Evolutionary conservation across 2,329 filamentous ascomycete genomes (phyloP), one percentile per base, ranked within the genome.

Genomic region (Rasamsonia emersonii): DNA sequence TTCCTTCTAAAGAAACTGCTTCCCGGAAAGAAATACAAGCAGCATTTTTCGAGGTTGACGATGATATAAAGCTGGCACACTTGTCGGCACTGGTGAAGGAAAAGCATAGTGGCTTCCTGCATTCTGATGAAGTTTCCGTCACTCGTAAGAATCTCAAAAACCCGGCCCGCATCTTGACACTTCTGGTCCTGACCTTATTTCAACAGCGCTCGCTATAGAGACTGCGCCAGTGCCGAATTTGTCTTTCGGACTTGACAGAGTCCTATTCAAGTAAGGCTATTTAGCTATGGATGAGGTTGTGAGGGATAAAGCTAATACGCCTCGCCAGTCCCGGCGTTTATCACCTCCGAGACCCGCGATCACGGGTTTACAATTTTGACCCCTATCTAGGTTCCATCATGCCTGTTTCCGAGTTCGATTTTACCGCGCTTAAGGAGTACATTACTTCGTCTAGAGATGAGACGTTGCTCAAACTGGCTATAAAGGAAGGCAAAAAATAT

Each of bases 331-430:
- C 81, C 2, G 88, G 91, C 14, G 84, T 95, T 21, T 94, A 95
- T 55, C 79, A 85, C 30, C 72, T 98, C 31, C 88, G 93, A 58
- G 91, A 98, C 54, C 78, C 81, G 15, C 75, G 85, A 36, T 86
- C 89, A 23, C 73, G 78, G 11, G 86, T 96, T 5, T 98, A 78
- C 70, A 98, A 98, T 55, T 98, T 98, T 49, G 89, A 98, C 52
- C 91, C 93, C 0, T 95, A 95, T 50, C 71, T 98, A 13, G 77
- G 86, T 38, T 78, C 77, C 32, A 93, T 98, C 47, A 96, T 96
- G 86, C 88, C 91, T 2, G 79, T 91, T 10, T 67, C 75, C 2
- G 85, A 98, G 51, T 98, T 98, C 50, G 85, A 98, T 51, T 98
- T 93, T 56, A 73, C 83, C 36, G 79, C 86, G 3, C 60, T 98